These are phyloP conservation scores for Kokia cookei DNA, from an alignment of 441 rosid genomes.

Conservation along the genomic window DNA sequence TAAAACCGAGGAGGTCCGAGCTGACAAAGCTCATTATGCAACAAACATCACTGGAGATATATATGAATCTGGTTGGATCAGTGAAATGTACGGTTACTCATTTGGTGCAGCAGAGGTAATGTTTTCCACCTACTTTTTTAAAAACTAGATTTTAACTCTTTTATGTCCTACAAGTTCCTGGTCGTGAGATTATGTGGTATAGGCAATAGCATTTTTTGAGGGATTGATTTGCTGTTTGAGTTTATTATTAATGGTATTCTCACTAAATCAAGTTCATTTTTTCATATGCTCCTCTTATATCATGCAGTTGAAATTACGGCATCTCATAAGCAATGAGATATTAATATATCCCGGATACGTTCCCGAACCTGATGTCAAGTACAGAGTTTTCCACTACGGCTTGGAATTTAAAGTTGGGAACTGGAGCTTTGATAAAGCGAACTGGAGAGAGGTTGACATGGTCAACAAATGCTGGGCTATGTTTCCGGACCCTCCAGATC, in stretches of 20 bases:
- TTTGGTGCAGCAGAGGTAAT: slow-evolving; percentile 98
- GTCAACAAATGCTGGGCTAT: slow-evolving; percentile 82
- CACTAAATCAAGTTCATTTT: not conserved
- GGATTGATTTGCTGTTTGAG: not conserved
- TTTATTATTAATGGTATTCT: not conserved
- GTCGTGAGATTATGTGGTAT: not conserved
- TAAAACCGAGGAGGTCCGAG: slow-evolving; percentile 95
- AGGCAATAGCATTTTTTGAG: not conserved
- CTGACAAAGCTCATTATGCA: slow-evolving; percentile 90
- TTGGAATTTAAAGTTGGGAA: slow-evolving; percentile 80
- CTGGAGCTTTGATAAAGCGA: slow-evolving; percentile 98
- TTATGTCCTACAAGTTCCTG: not conserved
- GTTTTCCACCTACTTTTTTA: not conserved
- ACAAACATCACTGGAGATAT: slow-evolving; percentile 89
- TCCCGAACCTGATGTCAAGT: slow-evolving; percentile 71
- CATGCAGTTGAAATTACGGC: slow-evolving; percentile 82
- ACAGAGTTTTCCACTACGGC: slow-evolving; percentile 95
- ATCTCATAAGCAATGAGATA: slow-evolving; percentile 63
- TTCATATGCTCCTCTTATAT: not conserved
- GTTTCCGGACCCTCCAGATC: slow-evolving; percentile 88
- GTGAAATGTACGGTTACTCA: slow-evolving; percentile 99
- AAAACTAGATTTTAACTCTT: not conserved
- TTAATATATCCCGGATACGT: slow-evolving; percentile 87
- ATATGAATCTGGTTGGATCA: slow-evolving; percentile 94
- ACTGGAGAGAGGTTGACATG: slow-evolving; percentile 74